These are phyloP conservation scores for Gentiana macrophylla DNA, from an alignment of 257 asterid species.

Conservation along the genomic window DNA sequence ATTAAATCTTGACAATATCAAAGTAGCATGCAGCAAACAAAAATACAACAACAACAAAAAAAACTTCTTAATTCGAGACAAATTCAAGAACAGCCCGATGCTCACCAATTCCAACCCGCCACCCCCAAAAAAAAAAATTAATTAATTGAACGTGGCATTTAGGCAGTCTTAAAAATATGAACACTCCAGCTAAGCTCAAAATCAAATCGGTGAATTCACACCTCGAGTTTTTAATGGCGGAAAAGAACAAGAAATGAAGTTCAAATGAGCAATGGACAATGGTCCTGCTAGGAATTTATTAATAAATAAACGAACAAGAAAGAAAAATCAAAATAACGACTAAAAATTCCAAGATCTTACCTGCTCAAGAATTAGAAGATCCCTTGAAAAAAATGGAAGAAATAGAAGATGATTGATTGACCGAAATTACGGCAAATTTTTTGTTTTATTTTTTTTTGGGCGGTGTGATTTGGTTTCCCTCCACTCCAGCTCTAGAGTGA, in stretches of 20 bases:
- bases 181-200: constrained; percentile 9
- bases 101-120: no score
- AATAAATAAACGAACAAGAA: constrained; percentile 1
- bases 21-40: no score
- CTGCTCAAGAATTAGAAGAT: constrained; percentile 10
- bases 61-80: constrained; percentile 14
- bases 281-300: constrained; percentile 3
- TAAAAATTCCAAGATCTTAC: constrained; percentile 10
- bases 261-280: neutral
- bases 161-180: neutral
- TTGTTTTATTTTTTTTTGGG: no score
- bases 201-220: constrained; percentile 11
- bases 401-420: no score
- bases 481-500: no score
- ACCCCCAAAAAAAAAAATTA: constrained; percentile 20
- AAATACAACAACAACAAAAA: no score
- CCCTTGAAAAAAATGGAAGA: no score
- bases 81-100: constrained; percentile 12
- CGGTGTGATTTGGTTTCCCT: no score
- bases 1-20: no score
- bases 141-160: constrained; percentile 1
- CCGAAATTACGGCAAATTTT: no score
- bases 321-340: constrained; percentile 7
- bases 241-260: constrained; percentile 11
- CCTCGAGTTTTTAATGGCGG: constrained; percentile 19